Evolutionary conservation across 2,329 filamentous ascomycete genomes (phyloP), one percentile per base, ranked within the genome.

Genomic region (Nigrograna mackinnonii): DNA sequence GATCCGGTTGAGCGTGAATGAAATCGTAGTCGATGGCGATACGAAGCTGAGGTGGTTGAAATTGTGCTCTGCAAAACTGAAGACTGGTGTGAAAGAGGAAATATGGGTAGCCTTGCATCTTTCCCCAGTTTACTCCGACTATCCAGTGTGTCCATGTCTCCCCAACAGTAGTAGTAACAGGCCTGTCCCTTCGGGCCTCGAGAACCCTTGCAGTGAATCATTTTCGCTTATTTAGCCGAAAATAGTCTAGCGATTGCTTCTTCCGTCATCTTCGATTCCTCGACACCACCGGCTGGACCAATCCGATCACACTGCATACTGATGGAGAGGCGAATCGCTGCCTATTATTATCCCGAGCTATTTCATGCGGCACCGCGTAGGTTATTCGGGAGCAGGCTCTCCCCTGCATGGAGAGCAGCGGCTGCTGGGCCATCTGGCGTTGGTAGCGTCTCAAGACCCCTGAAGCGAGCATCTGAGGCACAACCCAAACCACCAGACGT

Each of bases 401-500:
- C 17, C 42, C 22, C 30, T 35, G 40, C 22, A 32, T 31, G 22
- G 13, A 9, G 33, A 14, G 39, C n/a, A n/a, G n/a, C 16, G 14
- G 37, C 22, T 19, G 47, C 44, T 44, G 47, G 38, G 41, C 39
- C 37, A 19, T 42, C 39, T 48, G 45, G 37, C 28, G 36, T 31
- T 19, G 39, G 22, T 37, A 30, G 41, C 39, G 54, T 58, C 44
- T 54, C 54, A 49, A 19, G 21, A 46, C 24, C 44, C 51, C 39
- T 32, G 46, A 55, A 54, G 50, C 52, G 52, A 55, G 52, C 39
- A 36, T 46, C 44, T 52, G 43, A 36, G 24, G 36, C 50, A 51
- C n/a, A 28, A 48, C 44, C 45, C 50, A 41, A 52, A 52, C 51
- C 49, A 46, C 44, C 31, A 37, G 22, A n/a, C 38, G 50, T 54